A percentile compares a stretch with the other conserved stretches of the same genome.
Evolutionary conservation across 768 basidiomycete genomes (phyloP).

Genomic region (Pleurotus salmoneostramineus): DNA sequence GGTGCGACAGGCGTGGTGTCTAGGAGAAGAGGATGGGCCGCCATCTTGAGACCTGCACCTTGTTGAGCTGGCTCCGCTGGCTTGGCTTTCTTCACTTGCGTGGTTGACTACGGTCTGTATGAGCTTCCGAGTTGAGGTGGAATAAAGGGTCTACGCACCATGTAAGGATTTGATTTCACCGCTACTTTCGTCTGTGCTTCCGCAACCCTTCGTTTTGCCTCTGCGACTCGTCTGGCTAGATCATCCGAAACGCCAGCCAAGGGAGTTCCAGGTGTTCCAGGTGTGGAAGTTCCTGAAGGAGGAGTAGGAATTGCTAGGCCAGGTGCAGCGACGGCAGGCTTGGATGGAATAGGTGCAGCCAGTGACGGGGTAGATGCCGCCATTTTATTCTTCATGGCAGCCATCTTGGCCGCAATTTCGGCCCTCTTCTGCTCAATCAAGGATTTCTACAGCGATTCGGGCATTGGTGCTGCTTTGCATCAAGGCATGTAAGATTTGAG

Average conservation of each 20-base stretch:
- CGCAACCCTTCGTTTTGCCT: slow-evolving; percentile 81
- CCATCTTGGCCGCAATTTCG: slow-evolving; percentile 82
- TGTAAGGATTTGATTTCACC: slow-evolving; percentile 83
- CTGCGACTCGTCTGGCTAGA: slow-evolving; percentile 68
- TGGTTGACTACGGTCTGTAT: slow-evolving; percentile 37
- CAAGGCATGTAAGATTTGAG: not conserved
- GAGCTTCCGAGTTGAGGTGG: not conserved
- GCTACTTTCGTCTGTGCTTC: slow-evolving; percentile 76
- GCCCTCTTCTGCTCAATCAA: slow-evolving; percentile 82
- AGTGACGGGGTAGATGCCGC: slow-evolving; percentile 25
- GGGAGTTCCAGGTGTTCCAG: slow-evolving; percentile 24
- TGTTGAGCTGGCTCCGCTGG: slow-evolving; percentile 63
- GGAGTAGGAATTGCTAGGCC: slow-evolving; percentile 31
- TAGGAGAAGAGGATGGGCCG: slow-evolving; percentile 82
- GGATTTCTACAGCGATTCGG: slow-evolving; percentile 27
- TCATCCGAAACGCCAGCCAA: slow-evolving; percentile 49
- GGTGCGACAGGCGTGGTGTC: slow-evolving; percentile 56
- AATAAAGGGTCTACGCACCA: slow-evolving; percentile 39
- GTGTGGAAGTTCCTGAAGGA: slow-evolving; percentile 26
- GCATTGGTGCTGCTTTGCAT: not conserved
- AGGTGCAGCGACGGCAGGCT: slow-evolving; percentile 28
- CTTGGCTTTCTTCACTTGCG: slow-evolving; percentile 52
- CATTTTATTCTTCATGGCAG: slow-evolving; percentile 55
- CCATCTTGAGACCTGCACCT: slow-evolving; percentile 85
- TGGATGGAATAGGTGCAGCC: slow-evolving; percentile 33